Conservation (phyloP, 2,329 filamentous ascomycete species). For the Aspergillus hiratsukae region DNA sequence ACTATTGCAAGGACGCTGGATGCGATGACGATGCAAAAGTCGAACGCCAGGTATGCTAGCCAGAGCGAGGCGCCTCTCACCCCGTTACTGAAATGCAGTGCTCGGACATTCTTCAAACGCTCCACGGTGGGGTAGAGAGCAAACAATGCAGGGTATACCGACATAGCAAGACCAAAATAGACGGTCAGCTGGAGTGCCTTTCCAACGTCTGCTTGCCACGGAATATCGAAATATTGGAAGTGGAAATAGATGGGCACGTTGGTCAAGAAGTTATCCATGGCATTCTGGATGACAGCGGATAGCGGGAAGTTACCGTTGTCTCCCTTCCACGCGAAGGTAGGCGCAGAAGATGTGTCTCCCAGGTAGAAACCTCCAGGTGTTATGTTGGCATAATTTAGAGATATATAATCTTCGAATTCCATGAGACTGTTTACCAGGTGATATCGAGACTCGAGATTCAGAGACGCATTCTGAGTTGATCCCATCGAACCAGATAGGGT, state of each 20-base stretch:
- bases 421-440: constrained; percentile 59
- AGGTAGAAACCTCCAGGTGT: constrained; percentile 79
- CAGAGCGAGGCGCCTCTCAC: constrained; percentile 78
- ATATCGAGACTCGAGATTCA: constrained; percentile 35
- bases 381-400: constrained; percentile 60
- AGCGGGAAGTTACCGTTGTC: constrained; percentile 56
- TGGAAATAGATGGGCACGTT: constrained; percentile 66
- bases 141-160: constrained; percentile 80
- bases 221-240: constrained; percentile 71
- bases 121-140: constrained; percentile 85
- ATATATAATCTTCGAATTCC: constrained; percentile 65
- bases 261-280: constrained; percentile 61
- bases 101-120: constrained; percentile 70
- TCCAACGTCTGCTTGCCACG: constrained; percentile 64
- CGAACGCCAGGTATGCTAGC: constrained; percentile 76
- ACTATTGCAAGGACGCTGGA: constrained; percentile 63
- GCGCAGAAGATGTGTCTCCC: constrained; percentile 54
- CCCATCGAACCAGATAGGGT: constrained; percentile 23
- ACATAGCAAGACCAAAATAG: constrained; percentile 76
- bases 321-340: constrained; percentile 68
- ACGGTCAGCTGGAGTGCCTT: constrained; percentile 72
- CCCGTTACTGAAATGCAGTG: constrained; percentile 87
- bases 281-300: constrained; percentile 53
- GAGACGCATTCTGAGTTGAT: constrained; percentile 21
- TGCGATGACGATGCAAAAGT: constrained; percentile 68